Evolutionary conservation across 2,329 filamentous ascomycete genomes (phyloP).

Genomic region (Beauveria pseudobassiana): DNA sequence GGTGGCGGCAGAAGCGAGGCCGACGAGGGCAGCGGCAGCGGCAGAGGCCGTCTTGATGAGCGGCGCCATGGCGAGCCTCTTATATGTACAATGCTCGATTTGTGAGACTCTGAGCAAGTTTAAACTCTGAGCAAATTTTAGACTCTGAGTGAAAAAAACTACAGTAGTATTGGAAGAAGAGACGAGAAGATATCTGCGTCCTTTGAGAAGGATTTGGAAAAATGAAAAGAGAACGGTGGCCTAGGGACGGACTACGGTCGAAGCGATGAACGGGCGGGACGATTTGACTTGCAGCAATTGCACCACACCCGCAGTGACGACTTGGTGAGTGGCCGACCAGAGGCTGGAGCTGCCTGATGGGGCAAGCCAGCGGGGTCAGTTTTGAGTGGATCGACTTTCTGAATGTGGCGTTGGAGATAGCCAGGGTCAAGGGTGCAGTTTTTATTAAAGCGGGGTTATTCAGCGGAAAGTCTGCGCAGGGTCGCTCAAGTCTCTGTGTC

Average conservation of each 20-base stretch:
- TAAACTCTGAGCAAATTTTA: background rate
- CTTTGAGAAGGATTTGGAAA: constrained; percentile 4
- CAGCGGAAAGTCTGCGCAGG: background rate
- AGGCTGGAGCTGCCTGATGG: constrained; percentile 8
- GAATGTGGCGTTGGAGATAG: background rate
- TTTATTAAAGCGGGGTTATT: background rate
- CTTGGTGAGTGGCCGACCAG: background rate
- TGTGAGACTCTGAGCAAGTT: background rate
- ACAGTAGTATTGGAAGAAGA: background rate
- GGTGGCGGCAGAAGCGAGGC: constrained; percentile 33
- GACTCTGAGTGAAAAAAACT: too few relatives aligned
- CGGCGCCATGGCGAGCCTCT: constrained; percentile 5
- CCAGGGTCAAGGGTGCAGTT: background rate
- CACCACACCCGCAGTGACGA: background rate
- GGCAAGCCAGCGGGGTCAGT: background rate
- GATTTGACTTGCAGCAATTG: background rate
- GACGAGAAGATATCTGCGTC: constrained; percentile 5
- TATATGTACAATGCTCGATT: background rate
- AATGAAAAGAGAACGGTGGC: background rate
- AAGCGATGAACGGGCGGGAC: background rate
- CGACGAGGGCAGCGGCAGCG: constrained; percentile 12
- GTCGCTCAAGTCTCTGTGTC: background rate
- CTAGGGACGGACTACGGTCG: background rate
- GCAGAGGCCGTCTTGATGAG: background rate
- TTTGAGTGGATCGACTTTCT: background rate